Evolutionary conservation across 164 flowering plant species (phyloP).

Genomic region (Saururus chinensis): DNA sequence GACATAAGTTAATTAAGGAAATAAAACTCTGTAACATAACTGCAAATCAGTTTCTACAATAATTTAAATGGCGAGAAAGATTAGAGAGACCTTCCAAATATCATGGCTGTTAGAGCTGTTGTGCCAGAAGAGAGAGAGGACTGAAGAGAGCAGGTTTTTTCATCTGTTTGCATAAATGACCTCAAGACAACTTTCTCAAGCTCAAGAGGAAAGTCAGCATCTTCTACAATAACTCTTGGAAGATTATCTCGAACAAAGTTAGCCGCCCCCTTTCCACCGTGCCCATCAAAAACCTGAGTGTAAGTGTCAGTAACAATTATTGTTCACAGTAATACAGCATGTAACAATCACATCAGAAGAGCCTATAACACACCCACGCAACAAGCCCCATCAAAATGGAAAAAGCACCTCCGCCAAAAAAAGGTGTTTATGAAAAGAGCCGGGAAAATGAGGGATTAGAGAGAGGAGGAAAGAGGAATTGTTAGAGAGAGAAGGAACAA

Average conservation of each 20-base stretch:
- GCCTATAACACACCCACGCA: background rate
- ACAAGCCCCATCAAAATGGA: too few relatives aligned
- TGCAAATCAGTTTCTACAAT: background rate
- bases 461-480: too few relatives aligned
- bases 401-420: too few relatives aligned
- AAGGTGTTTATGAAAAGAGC: too few relatives aligned
- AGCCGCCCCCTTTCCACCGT: slow-evolving; percentile 86
- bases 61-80: background rate
- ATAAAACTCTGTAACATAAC: background rate
- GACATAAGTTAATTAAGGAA: background rate
- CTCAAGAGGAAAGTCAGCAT: slow-evolving; percentile 83
- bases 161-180: slow-evolving; percentile 73
- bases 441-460: too few relatives aligned
- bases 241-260: slow-evolving; percentile 83
- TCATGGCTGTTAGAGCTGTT: slow-evolving; percentile 90
- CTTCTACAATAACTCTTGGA: slow-evolving; percentile 81
- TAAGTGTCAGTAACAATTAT: background rate
- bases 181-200: slow-evolving; percentile 78
- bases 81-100: slow-evolving; percentile 63
- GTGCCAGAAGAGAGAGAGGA: slow-evolving; percentile 76
- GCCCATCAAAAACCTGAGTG: slow-evolving; percentile 91
- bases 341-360: background rate
- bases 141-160: slow-evolving; percentile 46
- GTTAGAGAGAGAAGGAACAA: too few relatives aligned
- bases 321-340: too few relatives aligned